A percentile compares a stretch with the other conserved stretches of the same genome.
These are phyloP conservation scores for Penicillium glabrum DNA, from an alignment of 2,329 filamentous ascomycete species.

Conservation along the genomic window DNA sequence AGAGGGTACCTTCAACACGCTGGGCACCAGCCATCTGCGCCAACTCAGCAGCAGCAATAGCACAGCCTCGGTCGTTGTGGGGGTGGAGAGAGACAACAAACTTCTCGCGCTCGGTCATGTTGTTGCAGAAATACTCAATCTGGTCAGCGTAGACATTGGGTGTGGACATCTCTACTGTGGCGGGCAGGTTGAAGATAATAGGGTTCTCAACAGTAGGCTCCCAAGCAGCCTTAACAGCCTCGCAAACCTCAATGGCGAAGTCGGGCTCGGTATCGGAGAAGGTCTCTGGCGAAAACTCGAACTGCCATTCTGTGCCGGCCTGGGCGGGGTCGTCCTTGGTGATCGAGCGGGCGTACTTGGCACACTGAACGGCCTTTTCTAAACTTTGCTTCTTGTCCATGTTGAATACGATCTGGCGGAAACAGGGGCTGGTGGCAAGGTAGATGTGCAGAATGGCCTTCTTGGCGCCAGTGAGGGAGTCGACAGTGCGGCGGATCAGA, in stretches of 20 bases:
- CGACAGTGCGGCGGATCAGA: constrained; percentile 84
- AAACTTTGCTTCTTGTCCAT: constrained; percentile 81
- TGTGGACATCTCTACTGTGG: constrained; percentile 92
- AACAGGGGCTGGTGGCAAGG: constrained; percentile 93
- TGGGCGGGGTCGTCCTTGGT: constrained; percentile 72
- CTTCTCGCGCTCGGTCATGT: constrained; percentile 82
- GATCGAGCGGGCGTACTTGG: constrained; percentile 81
- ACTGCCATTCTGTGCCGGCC: constrained; percentile 57
- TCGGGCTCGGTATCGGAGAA: constrained; percentile 90
- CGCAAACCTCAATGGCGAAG: constrained; percentile 78
- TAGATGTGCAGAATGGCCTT: constrained; percentile 96
- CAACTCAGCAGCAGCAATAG: constrained; percentile 84
- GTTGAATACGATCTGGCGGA: constrained; percentile 85
- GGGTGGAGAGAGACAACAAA: constrained; percentile 87
- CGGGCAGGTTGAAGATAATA: constrained; percentile 95
- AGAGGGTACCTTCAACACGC: constrained; percentile 88
- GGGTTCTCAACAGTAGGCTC: constrained; percentile 73
- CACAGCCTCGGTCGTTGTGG: constrained; percentile 92
- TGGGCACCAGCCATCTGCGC: constrained; percentile 96
- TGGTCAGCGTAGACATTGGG: constrained; percentile 96
- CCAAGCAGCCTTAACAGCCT: constrained; percentile 94
- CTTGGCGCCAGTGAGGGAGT: constrained; percentile 83
- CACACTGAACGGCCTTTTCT: constrained; percentile 79
- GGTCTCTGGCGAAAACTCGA: constrained; percentile 54
- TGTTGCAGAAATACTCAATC: constrained; percentile 89